Conservation (phyloP, 345 rosid genomes). For the Gossypium stocksii region DNA sequence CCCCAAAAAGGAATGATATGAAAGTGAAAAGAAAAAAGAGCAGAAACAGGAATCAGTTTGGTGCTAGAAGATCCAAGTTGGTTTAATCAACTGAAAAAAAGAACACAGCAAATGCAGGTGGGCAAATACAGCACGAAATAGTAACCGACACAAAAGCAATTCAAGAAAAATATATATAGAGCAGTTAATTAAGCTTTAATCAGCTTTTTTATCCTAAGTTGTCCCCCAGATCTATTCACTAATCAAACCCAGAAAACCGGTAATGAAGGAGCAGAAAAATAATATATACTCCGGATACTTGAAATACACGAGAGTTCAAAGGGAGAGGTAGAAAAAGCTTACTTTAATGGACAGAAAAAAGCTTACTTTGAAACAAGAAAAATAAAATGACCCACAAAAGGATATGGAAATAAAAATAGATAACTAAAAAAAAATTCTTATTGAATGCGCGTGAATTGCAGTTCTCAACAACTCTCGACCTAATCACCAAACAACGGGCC, state of each 20-base stretch:
- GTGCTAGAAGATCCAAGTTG: not conserved
- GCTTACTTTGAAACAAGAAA: constrained; percentile 1
- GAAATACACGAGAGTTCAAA: constrained; percentile 28
- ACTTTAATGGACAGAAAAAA: not conserved
- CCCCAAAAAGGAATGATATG: not conserved
- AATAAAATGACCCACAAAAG: constrained; percentile 11
- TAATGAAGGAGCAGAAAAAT: not conserved
- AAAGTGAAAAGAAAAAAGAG: too few relatives aligned
- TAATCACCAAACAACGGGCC: not conserved
- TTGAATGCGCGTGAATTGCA: constrained; percentile 11
- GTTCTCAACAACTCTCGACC: not conserved
- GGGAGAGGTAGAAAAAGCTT: constrained; percentile 11
- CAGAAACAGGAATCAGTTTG: not conserved
- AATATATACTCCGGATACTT: constrained; percentile 25
- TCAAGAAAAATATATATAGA: not conserved
- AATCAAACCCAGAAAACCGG: not conserved
- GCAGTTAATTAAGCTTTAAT: not conserved
- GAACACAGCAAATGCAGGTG: not conserved
- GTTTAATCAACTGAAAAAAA: not conserved
- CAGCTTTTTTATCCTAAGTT: not conserved
- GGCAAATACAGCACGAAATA: not conserved
- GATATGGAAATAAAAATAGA: constrained; percentile 14
- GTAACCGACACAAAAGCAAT: not conserved
- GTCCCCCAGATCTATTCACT: not conserved
- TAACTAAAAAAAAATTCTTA: not conserved